Evolutionary conservation across 163 green algal genomes (phyloP), one percentile per base, ranked within the genome.

Genomic region (Volvox carteri): DNA sequence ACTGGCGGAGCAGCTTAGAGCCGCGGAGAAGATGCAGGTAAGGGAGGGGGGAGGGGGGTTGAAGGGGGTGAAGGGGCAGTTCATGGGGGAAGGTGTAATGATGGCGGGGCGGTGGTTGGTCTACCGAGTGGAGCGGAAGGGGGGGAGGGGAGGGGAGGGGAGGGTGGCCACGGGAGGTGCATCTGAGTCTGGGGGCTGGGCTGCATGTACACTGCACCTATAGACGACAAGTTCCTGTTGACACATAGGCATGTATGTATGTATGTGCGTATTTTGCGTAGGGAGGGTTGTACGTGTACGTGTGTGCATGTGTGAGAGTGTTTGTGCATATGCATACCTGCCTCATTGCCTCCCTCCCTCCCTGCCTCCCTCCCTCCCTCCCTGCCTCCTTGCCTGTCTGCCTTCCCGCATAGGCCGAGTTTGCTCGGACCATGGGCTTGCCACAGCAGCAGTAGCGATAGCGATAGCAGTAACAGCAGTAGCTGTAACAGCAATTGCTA

Each of bases 1-100:
- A 28, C 84, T 92, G 73, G 62, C 41, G n/a, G 76, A 91, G 84
- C 91, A 93, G 88, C 79, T 93, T 60, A 48, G 84, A 65, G 67
- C 84, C 11, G 91, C 84, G 16, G 91, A 91, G 21, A 56, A 42
- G 33, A 42, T 93, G 80, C 87, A 90, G 41, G 86, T 86, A 19
- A 54, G 67, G 56, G 39, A 39, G 30, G 25, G 33, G 19, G 77
- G 6, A 39, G 77, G 56, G 35, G 4, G 37, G 46, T 25, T 28
- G 21, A n/a, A 28, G 35, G 6, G 16, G 76, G 35, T 54, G 8
- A 33, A 8, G 52, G 5, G 2, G 75, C 46, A 58, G 28, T 28
- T 12, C 21, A 18, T 46, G 7, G 67, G 37, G 4, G 68, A 35
- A 42, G 30, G 8, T 33, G 8, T n/a, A 54, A 35, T n/a, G 54